A percentile compares a stretch with the other conserved stretches of the same genome.
Conservation (phyloP, 139 green algal genomes). For the Micractinium sp. region DNA sequence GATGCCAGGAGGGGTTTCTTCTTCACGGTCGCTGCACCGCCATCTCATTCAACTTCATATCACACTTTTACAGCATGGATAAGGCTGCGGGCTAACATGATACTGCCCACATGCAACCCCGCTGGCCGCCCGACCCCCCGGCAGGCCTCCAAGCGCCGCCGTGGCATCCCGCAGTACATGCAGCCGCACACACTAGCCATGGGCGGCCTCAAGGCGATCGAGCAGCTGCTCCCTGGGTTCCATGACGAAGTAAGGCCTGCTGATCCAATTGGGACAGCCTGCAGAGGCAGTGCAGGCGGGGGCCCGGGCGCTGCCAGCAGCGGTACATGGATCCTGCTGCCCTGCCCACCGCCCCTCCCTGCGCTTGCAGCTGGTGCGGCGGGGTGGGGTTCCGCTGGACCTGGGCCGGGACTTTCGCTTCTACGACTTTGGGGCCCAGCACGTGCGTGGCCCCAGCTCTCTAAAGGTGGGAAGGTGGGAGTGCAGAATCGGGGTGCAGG, state of each 20-base stretch:
- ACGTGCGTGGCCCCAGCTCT: neutral
- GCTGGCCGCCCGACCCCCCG: neutral
- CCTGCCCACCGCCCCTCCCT: neutral
- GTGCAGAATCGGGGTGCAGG: too few relatives aligned
- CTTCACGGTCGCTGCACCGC: neutral
- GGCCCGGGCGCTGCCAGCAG: neutral
- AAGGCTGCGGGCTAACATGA: neutral
- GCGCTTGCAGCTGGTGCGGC: conserved; percentile 2
- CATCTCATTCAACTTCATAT: neutral
- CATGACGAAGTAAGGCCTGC: neutral
- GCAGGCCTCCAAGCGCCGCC: conserved; percentile 3
- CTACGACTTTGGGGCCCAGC: conserved; percentile 6
- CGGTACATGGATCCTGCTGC: neutral
- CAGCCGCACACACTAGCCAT: conserved; percentile 36
- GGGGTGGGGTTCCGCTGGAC: neutral
- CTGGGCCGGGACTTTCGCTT: neutral
- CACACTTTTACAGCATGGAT: neutral
- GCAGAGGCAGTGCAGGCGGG: neutral
- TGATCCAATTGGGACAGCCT: too few relatives aligned
- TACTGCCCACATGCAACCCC: too few relatives aligned
- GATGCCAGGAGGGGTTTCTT: neutral
- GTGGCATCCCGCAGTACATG: conserved; percentile 26
- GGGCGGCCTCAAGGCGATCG: conserved; percentile 31
- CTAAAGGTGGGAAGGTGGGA: conserved; percentile 24
- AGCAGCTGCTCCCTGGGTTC: conserved; percentile 39